Conservation (phyloP, 768 basidiomycete species). For the Artomyces pyxidatus region DNA sequence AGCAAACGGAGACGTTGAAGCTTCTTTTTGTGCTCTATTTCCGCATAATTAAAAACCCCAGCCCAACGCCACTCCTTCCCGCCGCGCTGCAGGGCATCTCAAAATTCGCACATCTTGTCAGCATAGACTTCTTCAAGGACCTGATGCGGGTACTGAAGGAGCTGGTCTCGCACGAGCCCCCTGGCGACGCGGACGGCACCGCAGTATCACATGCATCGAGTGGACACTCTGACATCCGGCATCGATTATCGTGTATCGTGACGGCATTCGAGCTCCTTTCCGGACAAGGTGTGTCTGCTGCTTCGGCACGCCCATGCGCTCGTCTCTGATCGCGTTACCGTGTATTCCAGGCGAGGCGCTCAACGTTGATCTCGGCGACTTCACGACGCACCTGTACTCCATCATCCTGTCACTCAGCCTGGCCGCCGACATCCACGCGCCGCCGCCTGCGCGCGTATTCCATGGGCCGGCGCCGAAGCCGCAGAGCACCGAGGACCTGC, state of each 20-base stretch:
- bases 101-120: slow-evolving; percentile 92
- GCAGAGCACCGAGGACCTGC: slow-evolving; percentile 49
- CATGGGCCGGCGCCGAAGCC: slow-evolving; percentile 22
- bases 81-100: slow-evolving; percentile 88
- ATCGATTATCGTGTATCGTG: slow-evolving; percentile 76
- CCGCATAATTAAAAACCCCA: slow-evolving; percentile 83
- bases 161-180: slow-evolving; percentile 48
- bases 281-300: slow-evolving; percentile 66
- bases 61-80: slow-evolving; percentile 70
- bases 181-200: slow-evolving; percentile 27
- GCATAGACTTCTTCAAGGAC: slow-evolving; percentile 97
- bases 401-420: slow-evolving; percentile 71
- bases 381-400: slow-evolving; percentile 76
- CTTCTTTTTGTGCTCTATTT: slow-evolving; percentile 96
- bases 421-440: slow-evolving; percentile 53
- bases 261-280: slow-evolving; percentile 97
- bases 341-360: slow-evolving; percentile 77
- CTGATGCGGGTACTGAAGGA: slow-evolving; percentile 79
- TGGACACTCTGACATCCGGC: slow-evolving; percentile 36
- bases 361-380: slow-evolving; percentile 90
- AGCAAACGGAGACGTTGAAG: slow-evolving; percentile 99
- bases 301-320: slow-evolving; percentile 8
- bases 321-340: slow-evolving; percentile 2
- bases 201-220: slow-evolving; percentile 17
- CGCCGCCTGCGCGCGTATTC: slow-evolving; percentile 21